Evolutionary conservation across 805 yeast species (phyloP).

Genomic region (Zygosaccharomyces pseudorouxii): DNA sequence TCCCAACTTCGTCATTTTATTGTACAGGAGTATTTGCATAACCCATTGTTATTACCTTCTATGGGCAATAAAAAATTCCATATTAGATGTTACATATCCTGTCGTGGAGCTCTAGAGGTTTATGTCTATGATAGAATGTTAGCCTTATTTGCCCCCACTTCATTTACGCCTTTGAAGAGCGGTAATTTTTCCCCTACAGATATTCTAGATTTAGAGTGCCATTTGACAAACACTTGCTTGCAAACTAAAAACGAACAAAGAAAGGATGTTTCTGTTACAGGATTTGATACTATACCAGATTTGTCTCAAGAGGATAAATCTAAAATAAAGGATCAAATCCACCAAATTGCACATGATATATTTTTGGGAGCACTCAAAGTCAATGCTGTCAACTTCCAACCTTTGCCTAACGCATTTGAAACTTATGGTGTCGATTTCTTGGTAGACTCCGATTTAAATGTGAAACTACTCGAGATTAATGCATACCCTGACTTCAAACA

Average conservation of each 20-base stretch:
- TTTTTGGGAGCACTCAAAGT: conserved; percentile 77
- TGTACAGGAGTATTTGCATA: conserved; percentile 71
- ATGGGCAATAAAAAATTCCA: conserved; percentile 79
- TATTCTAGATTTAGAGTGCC: conserved; percentile 55
- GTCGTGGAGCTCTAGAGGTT: conserved; percentile 69
- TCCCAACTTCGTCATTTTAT: conserved; percentile 89
- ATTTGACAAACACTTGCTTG: conserved; percentile 89
- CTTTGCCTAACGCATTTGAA: conserved; percentile 77
- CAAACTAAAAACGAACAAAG: conserved; percentile 50
- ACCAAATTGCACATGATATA: conserved; percentile 58
- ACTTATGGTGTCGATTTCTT: conserved; percentile 86
- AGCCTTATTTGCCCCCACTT: conserved; percentile 66
- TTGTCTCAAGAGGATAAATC: conserved; percentile 36
- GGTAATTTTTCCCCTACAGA: conserved; percentile 32
- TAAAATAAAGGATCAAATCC: conserved; percentile 50
- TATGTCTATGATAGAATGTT: conserved; percentile 77
- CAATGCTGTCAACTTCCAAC: conserved; percentile 81
- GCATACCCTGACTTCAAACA: conserved; percentile 97
- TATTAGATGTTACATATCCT: conserved; percentile 75
- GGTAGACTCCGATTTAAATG: conserved; percentile 52
- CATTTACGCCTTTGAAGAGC: conserved; percentile 39
- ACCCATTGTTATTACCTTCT: conserved; percentile 60
- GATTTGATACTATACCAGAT: conserved; percentile 54
- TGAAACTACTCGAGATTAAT: conserved; percentile 74
- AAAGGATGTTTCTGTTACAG: conserved; percentile 47